Evolutionary conservation across 1,139 yeast species (phyloP).

Genomic region (Saccharomyces hybrid): DNA sequence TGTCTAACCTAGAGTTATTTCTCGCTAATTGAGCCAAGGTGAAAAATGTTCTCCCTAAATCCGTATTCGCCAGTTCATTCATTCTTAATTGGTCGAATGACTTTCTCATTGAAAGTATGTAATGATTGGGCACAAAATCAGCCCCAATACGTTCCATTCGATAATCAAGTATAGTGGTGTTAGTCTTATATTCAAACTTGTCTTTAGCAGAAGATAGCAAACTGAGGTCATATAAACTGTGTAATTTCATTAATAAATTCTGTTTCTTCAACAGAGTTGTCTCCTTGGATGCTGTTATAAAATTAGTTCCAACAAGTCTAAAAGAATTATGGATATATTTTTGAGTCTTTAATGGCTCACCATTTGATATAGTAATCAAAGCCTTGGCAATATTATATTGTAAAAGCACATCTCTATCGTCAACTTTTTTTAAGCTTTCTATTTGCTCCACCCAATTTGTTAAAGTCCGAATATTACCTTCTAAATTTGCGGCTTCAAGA

Average conservation of each 20-base stretch:
- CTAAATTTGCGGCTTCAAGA: constrained; percentile 62
- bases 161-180: constrained; percentile 26
- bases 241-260: constrained; percentile 54
- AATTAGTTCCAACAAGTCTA: constrained; percentile 48
- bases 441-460: constrained; percentile 47
- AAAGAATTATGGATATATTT: constrained; percentile 46
- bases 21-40: constrained; percentile 62
- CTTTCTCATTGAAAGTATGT: constrained; percentile 50
- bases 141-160: constrained; percentile 50
- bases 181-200: constrained; percentile 18
- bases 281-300: constrained; percentile 49
- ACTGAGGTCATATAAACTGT: constrained; percentile 60
- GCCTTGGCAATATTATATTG: constrained; percentile 63
- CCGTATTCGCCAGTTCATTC: constrained; percentile 34
- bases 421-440: constrained; percentile 36
- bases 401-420: constrained; percentile 50
- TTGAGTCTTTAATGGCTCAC: constrained; percentile 33
- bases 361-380: constrained; percentile 38
- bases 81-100: constrained; percentile 45
- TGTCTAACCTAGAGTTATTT: constrained; percentile 58
- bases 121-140: constrained; percentile 58
- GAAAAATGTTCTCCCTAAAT: constrained; percentile 47
- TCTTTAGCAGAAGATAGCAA: constrained; percentile 21
- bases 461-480: constrained; percentile 49
- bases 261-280: constrained; percentile 58